Percentiles rank a stretch among this genome's conserved stretches.
phyloP scores from a whole-genome alignment of 2,329 filamentous ascomycete genomes.

The Beauveria sp. region DNA sequence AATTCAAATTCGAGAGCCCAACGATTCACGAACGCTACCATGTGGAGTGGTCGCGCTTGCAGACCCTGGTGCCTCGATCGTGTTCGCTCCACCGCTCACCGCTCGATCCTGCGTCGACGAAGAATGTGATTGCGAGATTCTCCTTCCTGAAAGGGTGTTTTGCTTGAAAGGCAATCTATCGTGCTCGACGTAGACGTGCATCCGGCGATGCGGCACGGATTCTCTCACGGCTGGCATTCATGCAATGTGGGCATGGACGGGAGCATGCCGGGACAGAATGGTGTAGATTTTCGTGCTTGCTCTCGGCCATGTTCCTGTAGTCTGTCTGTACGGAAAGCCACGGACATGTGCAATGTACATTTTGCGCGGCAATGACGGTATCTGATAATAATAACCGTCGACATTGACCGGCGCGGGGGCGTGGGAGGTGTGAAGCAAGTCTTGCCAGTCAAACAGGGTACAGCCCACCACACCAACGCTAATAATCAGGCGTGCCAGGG shows the following conservation, averaged over 20 bases:
- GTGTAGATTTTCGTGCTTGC: background rate
- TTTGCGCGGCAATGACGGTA: background rate
- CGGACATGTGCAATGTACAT: too few species aligned
- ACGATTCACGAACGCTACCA: background rate
- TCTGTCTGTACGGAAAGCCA: too few species aligned
- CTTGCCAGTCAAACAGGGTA: background rate
- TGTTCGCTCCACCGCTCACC: conserved; percentile 7
- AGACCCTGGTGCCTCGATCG: conserved; percentile 2
- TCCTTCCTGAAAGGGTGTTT: background rate
- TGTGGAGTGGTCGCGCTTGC: background rate
- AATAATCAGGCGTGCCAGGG: background rate
- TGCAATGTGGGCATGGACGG: background rate
- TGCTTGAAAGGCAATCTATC: too few species aligned
- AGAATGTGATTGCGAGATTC: conserved; percentile 1
- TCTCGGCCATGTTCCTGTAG: background rate
- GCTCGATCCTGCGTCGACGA: conserved; percentile 11
- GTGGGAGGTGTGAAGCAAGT: background rate
- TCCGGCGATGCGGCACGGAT: background rate
- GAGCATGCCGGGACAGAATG: background rate
- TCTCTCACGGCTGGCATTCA: background rate
- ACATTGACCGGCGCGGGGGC: too few species aligned
- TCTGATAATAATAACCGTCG: background rate
- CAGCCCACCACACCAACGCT: background rate
- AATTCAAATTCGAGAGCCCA: background rate
- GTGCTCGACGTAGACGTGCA: background rate